Conservation (phyloP, 129 eudicot genomes). For the Saussurea involucrata region DNA sequence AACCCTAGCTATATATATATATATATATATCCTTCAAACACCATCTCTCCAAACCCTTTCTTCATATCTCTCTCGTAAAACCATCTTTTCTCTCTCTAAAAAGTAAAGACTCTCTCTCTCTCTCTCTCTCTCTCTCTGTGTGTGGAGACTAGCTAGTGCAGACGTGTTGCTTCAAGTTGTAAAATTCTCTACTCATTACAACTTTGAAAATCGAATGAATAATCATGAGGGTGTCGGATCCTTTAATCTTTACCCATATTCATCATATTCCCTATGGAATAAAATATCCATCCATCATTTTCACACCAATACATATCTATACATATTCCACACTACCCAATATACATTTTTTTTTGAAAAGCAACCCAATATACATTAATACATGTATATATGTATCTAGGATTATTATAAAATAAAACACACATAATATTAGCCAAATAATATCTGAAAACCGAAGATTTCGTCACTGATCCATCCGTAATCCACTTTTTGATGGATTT, state of each 20-base stretch:
- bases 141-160: neutral
- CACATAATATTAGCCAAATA: too few species aligned
- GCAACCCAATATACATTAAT: too few species aligned
- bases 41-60: neutral
- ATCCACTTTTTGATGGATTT: too few species aligned
- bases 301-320: neutral
- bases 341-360: too few species aligned
- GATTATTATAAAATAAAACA: too few species aligned
- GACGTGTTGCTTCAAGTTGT: constrained; percentile 28
- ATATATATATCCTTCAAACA: neutral
- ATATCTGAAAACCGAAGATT: too few species aligned
- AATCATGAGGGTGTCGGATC: constrained; percentile 41
- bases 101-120: neutral
- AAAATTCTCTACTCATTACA: constrained; percentile 29
- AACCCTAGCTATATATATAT: neutral
- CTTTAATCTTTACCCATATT: constrained; percentile 23
- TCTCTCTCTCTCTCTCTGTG: neutral
- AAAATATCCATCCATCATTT: constrained; percentile 1
- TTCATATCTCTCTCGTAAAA: neutral
- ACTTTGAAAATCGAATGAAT: constrained; percentile 24
- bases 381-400: too few species aligned
- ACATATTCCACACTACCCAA: neutral
- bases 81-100: neutral
- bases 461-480: too few species aligned
- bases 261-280: constrained; percentile 25